Percentiles rank a stretch among this genome's conserved stretches.
Conservation (phyloP, 2,329 filamentous ascomycete genomes). For the Penicillium italicum region DNA sequence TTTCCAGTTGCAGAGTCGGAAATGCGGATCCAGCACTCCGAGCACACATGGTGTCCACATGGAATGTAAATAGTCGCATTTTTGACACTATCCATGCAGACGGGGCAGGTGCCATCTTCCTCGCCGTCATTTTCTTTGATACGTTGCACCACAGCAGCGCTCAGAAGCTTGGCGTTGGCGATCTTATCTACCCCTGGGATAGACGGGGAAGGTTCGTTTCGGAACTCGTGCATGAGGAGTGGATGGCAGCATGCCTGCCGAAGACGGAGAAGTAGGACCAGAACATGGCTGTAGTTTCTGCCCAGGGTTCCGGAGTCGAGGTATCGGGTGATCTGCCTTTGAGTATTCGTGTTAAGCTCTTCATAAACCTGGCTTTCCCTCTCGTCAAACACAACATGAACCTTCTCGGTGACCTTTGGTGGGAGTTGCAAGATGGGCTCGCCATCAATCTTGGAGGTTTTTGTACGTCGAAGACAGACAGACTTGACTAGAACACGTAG, state of each 20-base stretch:
- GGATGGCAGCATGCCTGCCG: constrained; percentile 79
- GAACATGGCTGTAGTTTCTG: constrained; percentile 71
- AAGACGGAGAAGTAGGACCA: constrained; percentile 75
- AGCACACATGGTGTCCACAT: constrained; percentile 77
- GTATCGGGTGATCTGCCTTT: constrained; percentile 72
- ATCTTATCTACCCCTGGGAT: constrained; percentile 56
- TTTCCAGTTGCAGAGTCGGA: constrained; percentile 50
- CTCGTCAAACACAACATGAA: constrained; percentile 62
- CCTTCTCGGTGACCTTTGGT: constrained; percentile 58
- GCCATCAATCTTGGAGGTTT: constrained; percentile 73
- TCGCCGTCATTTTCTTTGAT: constrained; percentile 62
- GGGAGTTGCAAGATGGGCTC: constrained; percentile 69
- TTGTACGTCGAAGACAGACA: constrained; percentile 77
- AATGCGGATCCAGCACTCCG: constrained; percentile 70
- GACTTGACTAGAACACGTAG: constrained; percentile 74
- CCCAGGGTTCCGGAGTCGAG: constrained; percentile 65
- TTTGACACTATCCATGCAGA: constrained; percentile 72
- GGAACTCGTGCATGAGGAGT: constrained; percentile 65
- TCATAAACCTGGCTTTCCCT: constrained; percentile 65
- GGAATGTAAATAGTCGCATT: constrained; percentile 77
- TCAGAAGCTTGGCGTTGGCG: constrained; percentile 60
- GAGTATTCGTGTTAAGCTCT: constrained; percentile 63
- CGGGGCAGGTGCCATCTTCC: constrained; percentile 61
- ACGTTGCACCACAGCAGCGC: constrained; percentile 60
- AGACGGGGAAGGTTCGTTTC: constrained; percentile 47